Conservation (phyloP, 495 filamentous ascomycete species). For the Hypoxylon rickii region DNA sequence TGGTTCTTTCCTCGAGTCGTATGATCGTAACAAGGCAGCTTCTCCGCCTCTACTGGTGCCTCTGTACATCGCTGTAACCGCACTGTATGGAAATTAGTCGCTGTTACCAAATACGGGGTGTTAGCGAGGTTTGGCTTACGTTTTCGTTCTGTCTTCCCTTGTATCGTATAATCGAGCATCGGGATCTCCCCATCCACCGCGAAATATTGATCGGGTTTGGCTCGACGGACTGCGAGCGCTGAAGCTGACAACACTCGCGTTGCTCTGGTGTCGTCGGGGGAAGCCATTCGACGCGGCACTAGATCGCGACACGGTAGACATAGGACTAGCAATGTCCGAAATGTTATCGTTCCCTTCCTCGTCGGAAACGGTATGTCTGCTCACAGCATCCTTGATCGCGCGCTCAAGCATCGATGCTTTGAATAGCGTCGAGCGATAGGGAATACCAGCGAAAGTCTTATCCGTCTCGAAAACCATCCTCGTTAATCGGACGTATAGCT, state of each 20-base stretch:
- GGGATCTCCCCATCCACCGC: conserved; percentile 63
- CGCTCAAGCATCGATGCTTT: conserved; percentile 95
- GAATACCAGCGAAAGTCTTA: conserved; percentile 94
- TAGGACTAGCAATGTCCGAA: conserved; percentile 33
- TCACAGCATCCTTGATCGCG: conserved; percentile 86
- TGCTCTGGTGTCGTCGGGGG: conserved; percentile 58
- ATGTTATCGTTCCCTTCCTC: conserved; percentile 74
- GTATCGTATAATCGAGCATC: conserved; percentile 78
- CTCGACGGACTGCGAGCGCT: conserved; percentile 51
- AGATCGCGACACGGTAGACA: conserved; percentile 44
- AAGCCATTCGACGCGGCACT: conserved; percentile 37
- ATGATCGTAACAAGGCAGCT: conserved; percentile 81
- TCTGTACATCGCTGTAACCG: conserved; percentile 89
- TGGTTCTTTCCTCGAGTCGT: conserved; percentile 90
- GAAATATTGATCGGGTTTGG: conserved; percentile 43
- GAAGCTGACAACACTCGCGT: conserved; percentile 66
- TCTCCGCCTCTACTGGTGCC: conserved; percentile 68
- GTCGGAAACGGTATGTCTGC: conserved; percentile 81
- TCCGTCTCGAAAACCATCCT: conserved; percentile 95
- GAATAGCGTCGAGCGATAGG: conserved; percentile 90
- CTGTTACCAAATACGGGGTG: neutral
- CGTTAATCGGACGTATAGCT: conserved; percentile 93
- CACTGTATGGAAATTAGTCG: conserved; percentile 56
- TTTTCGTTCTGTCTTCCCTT: conserved; percentile 86
- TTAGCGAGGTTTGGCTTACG: conserved; percentile 60